Percentiles rank a stretch among this genome's conserved stretches.
phyloP scores from a whole-genome alignment of 2,329 filamentous ascomycete genomes.

The Neofusicoccum parvum region DNA sequence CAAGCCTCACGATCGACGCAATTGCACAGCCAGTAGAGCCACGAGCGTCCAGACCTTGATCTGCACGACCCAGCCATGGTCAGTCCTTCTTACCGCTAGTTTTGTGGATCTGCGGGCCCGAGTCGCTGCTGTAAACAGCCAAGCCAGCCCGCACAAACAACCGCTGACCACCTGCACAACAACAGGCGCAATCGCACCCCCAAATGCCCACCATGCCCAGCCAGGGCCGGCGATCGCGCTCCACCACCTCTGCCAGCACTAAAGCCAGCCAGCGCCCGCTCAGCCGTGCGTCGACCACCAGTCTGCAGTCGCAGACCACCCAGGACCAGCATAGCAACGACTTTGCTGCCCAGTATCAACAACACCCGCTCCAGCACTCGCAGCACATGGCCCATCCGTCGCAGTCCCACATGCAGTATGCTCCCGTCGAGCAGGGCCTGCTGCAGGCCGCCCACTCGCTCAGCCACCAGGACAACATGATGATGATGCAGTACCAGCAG shows the following conservation, averaged over 20 bases:
- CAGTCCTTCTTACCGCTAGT: slow-evolving; percentile 17
- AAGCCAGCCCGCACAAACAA: slow-evolving; percentile 32
- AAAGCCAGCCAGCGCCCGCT: slow-evolving; percentile 47
- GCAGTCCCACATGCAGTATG: slow-evolving; percentile 26
- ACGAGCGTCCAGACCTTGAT: slow-evolving; percentile 10
- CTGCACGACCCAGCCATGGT: slow-evolving; percentile 15
- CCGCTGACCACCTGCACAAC: slow-evolving; percentile 24
- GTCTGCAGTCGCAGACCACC: slow-evolving; percentile 40
- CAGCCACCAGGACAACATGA: slow-evolving; percentile 7
- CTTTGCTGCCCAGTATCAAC: slow-evolving; percentile 24
- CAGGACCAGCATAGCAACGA: slow-evolving; percentile 32
- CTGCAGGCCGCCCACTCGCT: slow-evolving; percentile 37
- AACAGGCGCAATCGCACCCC: slow-evolving; percentile 23
- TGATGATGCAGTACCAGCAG: slow-evolving; percentile 17
- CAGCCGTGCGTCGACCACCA: slow-evolving; percentile 53
- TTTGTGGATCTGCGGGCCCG: slow-evolving; percentile 20
- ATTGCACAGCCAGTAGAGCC: slow-evolving; percentile 3
- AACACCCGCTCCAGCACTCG: slow-evolving; percentile 26
- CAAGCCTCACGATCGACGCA: slow-evolving; percentile 16
- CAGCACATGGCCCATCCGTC: slow-evolving; percentile 26
- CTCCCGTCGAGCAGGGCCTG: slow-evolving; percentile 35
- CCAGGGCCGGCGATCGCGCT: slow-evolving; percentile 46
- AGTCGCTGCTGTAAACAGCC: slow-evolving; percentile 20
- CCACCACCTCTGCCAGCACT: slow-evolving; percentile 48
- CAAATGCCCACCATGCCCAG: slow-evolving; percentile 32